phyloP scores from a whole-genome alignment of 1,284 basidiomycete species.

The Porogramme epimiltina region DNA sequence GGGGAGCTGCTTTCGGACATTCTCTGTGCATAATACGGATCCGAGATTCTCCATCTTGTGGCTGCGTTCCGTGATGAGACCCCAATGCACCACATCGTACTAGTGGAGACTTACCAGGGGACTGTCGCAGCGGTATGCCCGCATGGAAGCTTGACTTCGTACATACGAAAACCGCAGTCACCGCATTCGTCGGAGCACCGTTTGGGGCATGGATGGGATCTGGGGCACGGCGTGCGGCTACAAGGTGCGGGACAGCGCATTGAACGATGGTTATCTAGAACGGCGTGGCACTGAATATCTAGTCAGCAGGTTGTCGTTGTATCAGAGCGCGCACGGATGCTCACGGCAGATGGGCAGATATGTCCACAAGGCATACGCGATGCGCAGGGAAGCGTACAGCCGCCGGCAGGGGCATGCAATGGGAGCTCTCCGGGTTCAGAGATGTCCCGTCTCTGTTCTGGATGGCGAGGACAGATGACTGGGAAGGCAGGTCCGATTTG shows the following conservation, averaged over 20 bases:
- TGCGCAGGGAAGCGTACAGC: constrained; percentile 61
- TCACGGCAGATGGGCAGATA: constrained; percentile 63
- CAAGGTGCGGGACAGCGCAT: constrained; percentile 42
- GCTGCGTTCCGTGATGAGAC: constrained; percentile 34
- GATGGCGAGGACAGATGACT: constrained; percentile 61
- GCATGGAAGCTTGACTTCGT: constrained; percentile 58
- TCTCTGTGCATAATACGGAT: constrained; percentile 45
- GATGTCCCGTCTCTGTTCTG: constrained; percentile 40
- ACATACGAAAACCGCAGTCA: constrained; percentile 52
- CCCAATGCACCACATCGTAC: neutral
- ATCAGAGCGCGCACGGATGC: neutral
- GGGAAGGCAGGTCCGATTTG: constrained; percentile 58
- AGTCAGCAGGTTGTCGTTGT: neutral
- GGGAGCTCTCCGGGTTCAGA: constrained; percentile 56
- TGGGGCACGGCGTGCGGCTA: constrained; percentile 48
- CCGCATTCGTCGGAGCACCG: constrained; percentile 61
- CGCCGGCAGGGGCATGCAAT: constrained; percentile 54
- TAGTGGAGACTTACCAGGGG: constrained; percentile 61
- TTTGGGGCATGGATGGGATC: constrained; percentile 62
- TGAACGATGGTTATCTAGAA: constrained; percentile 32
- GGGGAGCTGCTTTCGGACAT: constrained; percentile 49
- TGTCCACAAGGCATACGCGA: constrained; percentile 68
- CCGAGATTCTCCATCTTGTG: constrained; percentile 46
- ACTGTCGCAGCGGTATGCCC: constrained; percentile 52
- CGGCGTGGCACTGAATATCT: constrained; percentile 61